A percentile compares a stretch with the other conserved stretches of the same genome.
Conservation (phyloP, 495 filamentous ascomycete genomes). For the Talaromyces stipitatus region DNA sequence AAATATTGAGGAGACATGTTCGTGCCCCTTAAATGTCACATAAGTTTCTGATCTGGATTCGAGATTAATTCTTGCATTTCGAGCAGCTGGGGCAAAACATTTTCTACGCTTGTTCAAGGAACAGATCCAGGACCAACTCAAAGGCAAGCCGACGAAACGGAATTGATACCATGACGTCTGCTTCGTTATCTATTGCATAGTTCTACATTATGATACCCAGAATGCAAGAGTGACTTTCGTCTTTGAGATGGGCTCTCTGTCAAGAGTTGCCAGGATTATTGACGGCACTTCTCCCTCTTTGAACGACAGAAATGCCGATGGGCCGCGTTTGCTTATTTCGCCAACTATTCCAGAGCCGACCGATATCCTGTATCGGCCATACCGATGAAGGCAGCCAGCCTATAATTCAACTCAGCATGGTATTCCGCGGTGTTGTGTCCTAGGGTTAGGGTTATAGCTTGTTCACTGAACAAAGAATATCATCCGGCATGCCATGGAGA, state of each 20-base stretch:
- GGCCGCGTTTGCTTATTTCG: too few species aligned
- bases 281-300: too few species aligned
- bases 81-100: constrained; percentile 23
- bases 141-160: constrained; percentile 31
- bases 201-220: not conserved
- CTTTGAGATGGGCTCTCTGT: not conserved
- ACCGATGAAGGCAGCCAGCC: too few species aligned
- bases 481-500: too few species aligned
- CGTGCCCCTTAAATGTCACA: not conserved
- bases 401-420: too few species aligned
- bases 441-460: too few species aligned
- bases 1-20: constrained; percentile 43
- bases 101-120: constrained; percentile 52
- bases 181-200: not conserved
- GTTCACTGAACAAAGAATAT: too few species aligned
- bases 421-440: too few species aligned
- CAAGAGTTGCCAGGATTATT: not conserved
- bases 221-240: not conserved
- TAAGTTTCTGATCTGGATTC: not conserved
- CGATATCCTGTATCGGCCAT: too few species aligned
- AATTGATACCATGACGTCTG: not conserved
- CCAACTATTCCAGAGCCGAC: too few species aligned
- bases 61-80: constrained; percentile 4
- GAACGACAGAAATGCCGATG: too few species aligned
- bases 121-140: constrained; percentile 51